phyloP scores from a whole-genome alignment of 1,284 basidiomycete species.

The Flammula alnicola region DNA sequence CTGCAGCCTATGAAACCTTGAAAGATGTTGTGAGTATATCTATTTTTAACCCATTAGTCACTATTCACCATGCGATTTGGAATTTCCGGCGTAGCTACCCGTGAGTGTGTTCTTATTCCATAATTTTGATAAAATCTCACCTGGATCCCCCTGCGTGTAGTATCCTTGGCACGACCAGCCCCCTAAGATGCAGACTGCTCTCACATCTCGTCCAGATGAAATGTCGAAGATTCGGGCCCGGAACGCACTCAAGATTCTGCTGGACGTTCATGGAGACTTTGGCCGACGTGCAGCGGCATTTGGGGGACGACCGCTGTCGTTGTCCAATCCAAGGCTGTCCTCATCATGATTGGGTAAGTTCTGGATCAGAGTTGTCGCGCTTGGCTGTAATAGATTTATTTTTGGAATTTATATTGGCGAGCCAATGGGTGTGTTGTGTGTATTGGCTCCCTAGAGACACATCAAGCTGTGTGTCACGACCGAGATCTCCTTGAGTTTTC shows the following conservation, averaged over 20 bases:
- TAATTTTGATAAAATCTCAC: conserved; percentile 17
- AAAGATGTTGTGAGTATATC: conserved; percentile 47
- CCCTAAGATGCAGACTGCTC: conserved; percentile 66
- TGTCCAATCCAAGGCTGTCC: conserved; percentile 44
- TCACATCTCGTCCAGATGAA: conserved; percentile 79
- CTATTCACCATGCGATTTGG: conserved; percentile 20
- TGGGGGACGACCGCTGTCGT: conserved; percentile 40
- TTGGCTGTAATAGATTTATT: conserved; percentile 27
- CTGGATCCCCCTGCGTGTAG: conserved; percentile 38
- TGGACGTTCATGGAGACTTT: conserved; percentile 87
- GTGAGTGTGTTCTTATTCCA: conserved; percentile 57
- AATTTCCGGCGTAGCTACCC: conserved; percentile 54
- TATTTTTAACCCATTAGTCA: conserved; percentile 24
- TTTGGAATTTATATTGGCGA: conserved; percentile 3
- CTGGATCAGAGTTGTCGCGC: conserved; percentile 14
- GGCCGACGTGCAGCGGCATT: conserved; percentile 55
- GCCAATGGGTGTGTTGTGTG: too few species aligned
- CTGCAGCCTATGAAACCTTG: conserved; percentile 45
- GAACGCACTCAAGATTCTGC: conserved; percentile 89
- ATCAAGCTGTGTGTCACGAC: conserved; percentile 29
- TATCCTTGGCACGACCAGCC: conserved; percentile 79
- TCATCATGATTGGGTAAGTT: conserved; percentile 28
- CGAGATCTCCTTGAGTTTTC: conserved; percentile 38
- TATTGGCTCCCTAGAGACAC: conserved; percentile 20
- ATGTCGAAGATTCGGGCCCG: conserved; percentile 87